Evolutionary conservation across 2,329 filamentous ascomycete genomes (phyloP).

Genomic region (Ophiostoma perfectum): DNA sequence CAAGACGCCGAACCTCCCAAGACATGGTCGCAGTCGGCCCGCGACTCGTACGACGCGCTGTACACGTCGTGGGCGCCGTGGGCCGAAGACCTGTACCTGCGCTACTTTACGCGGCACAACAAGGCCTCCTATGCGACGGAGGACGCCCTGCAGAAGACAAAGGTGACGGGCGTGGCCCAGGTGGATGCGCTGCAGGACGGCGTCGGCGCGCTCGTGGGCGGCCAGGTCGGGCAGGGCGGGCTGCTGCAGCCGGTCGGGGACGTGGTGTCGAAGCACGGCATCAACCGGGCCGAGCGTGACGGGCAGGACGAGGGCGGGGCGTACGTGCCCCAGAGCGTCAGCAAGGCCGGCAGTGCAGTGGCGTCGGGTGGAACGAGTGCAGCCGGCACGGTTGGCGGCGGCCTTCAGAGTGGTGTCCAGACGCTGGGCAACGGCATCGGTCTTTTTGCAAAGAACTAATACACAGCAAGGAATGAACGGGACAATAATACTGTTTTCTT

Average conservation of each 20-base stretch:
- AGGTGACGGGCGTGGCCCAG: conserved; percentile 61
- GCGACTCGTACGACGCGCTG: conserved; percentile 62
- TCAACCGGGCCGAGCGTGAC: conserved; percentile 59
- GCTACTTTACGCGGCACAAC: conserved; percentile 71
- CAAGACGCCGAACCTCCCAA: background rate
- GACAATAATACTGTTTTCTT: background rate
- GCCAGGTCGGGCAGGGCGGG: conserved; percentile 64
- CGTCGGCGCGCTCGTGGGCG: conserved; percentile 55
- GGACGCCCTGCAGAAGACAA: conserved; percentile 62
- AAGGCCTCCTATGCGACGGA: conserved; percentile 67
- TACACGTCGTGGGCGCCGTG: conserved; percentile 73
- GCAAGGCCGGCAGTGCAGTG: background rate
- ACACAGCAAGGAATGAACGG: no score
- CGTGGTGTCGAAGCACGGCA: conserved; percentile 55
- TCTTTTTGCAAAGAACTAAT: background rate
- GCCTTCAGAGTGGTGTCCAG: background rate
- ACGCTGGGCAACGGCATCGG: background rate
- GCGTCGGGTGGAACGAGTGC: background rate
- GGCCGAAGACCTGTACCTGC: conserved; percentile 67
- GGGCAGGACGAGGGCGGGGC: conserved; percentile 57
- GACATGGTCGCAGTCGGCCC: conserved; percentile 46
- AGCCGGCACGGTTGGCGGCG: background rate
- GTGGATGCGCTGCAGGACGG: conserved; percentile 65
- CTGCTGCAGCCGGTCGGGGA: conserved; percentile 61
- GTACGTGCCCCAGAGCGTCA: background rate